phyloP scores from a whole-genome alignment of 2,329 filamentous ascomycete genomes.

The Knoxdaviesia capensis region DNA sequence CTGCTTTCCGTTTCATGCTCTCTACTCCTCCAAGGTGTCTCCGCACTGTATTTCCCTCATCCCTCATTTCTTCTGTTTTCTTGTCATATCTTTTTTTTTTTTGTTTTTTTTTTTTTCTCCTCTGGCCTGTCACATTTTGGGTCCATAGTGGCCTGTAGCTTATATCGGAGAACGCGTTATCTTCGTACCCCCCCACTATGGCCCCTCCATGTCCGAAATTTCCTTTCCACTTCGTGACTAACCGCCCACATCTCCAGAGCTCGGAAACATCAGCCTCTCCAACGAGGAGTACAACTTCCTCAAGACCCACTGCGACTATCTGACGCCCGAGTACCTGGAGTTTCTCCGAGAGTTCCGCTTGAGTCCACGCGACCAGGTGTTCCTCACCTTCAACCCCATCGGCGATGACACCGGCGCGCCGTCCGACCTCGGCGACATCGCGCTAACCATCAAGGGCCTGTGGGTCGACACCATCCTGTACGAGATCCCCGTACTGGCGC shows the following conservation, averaged over 20 bases:
- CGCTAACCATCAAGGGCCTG: constrained; percentile 56
- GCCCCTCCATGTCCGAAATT: no score
- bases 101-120: no score
- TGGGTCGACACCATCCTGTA: constrained; percentile 97
- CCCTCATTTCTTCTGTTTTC: no score
- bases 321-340: constrained; percentile 55
- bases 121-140: not conserved
- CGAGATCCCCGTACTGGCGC: constrained; percentile 80
- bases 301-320: constrained; percentile 58
- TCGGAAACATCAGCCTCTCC: constrained; percentile 63
- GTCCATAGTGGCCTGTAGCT: not conserved
- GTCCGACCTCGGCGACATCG: constrained; percentile 51
- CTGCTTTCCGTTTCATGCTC: no score
- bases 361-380: constrained; percentile 61
- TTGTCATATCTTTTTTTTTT: no score
- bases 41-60: no score
- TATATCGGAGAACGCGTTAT: not conserved
- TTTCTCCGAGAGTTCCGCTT: constrained; percentile 72
- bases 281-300: constrained; percentile 67
- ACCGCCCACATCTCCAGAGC: constrained; percentile 29
- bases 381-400: constrained; percentile 41
- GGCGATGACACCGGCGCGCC: constrained; percentile 38
- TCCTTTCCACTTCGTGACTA: not conserved
- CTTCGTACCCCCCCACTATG: no score
- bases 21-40: no score